Base-by-base conservation (phyloP, 2,329 filamentous ascomycete species). In the Colletotrichum tropicale region DNA sequence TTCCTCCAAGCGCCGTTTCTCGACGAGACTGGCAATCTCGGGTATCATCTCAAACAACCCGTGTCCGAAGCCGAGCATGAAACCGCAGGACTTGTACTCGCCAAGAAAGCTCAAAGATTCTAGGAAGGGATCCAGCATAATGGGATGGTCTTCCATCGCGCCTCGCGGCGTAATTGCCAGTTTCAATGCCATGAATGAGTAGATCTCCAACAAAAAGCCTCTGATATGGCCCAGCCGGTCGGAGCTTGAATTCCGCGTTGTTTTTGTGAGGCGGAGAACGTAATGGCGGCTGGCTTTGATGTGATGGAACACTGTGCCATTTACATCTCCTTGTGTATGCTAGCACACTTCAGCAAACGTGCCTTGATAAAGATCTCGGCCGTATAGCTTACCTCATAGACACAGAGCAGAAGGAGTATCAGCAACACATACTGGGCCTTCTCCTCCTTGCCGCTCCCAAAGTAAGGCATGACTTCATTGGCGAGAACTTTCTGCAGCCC, bases 161-260 rank as follows among this genome's bases (percentile, higher is more conserved):
- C 55, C 55, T 24, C 55, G 55, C 1, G 55, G 55, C 55, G 55
- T 58, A 2, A 58, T 26, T 28, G 55, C 13, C 6, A 58, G 2
- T 4, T 58, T 58, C 21, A 58, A 28, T 2, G 55, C 55, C 55
- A 58, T 58, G 24, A 58, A 58, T 1, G 55, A 4, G 55, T 58
- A 58, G 24, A 58, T 58, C 16, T 58, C 55, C 7, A 58, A 6
- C 8, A 58, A 0, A 16, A 58, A 58, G 55, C 55, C 55, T 10
- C 55, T 24, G 55, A 58, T 58, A 1, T 58, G 55, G 1, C 55
- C 13, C 13, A 58, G 16, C 16, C 16, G 1, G 55, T 58, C 55
- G 2, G 55, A 10, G 1, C 5, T 18, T 16, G 55, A 1, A 7
- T 16, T 58, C 4, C 2, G 24, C 16, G 0, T 4, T 21, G 1